Base-by-base conservation (phyloP, 2,329 filamentous ascomycete genomes). In the Fusarium sp. region DNA sequence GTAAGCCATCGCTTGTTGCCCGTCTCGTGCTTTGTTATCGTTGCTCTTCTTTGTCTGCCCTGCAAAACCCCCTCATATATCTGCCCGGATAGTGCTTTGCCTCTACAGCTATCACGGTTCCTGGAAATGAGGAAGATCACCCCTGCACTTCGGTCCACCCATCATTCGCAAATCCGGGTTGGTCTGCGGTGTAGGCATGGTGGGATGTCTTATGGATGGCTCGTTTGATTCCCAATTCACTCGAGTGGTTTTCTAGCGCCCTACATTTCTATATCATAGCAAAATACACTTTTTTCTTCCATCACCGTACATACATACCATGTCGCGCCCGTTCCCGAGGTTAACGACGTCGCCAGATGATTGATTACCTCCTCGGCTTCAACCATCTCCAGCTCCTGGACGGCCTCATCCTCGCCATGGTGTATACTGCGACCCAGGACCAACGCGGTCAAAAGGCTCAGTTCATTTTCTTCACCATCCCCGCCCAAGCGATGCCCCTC, bases 361-460 rank as follows among this genome's bases (percentile, higher is more conserved):
- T 83, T 70, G 82, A 82, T 68, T 80, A 82, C 73, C 56, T 83
- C 39, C 67, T 76, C 45, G 80, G 77, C 65, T 75, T 83, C n/a
- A 74, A 75, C 13, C 82, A 79, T 61, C 71, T 76, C 67, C 84
- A 88, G 57, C 91, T 92, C 76, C 84, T 88, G 20, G 82, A 84
- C 78, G 93, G 93, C 14, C 88, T 99, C 64, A 92, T 93, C 62
- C 86, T 98, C 70, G 94, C 95, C 45, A 89, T 98, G 80, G 87
- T 87, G 76, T 98, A 98, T 82, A 98, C 95, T 7, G 94, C 91
- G 74, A 92, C 92, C 2, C 95, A 98, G 82, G 95, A 98, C 79
- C 94, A 96, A 81, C 91, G 94, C 37, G 94, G 94, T 60, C 87
- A 88, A 77, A 93, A 93, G 81, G 90, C 93, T 7, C 92, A 88